Percentiles rank a stretch among this genome's conserved stretches.
phyloP scores from a whole-genome alignment of 345 rosid species.

The Eucalyptus cloeziana region DNA sequence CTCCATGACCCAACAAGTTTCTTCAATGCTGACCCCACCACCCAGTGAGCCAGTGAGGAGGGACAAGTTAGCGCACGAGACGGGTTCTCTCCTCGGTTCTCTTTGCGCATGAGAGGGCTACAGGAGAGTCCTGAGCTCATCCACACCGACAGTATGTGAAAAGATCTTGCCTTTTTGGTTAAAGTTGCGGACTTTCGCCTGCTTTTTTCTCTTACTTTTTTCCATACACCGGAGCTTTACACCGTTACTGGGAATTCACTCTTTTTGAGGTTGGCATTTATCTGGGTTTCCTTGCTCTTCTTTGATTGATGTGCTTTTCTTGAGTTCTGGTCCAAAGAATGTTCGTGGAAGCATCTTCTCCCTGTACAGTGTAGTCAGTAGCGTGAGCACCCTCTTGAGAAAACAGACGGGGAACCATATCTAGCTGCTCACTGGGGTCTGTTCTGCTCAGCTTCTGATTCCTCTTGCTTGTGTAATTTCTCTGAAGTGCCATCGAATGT shows the following conservation, averaged over 20 bases:
- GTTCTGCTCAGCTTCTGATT: background rate
- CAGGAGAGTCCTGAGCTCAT: background rate
- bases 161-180: background rate
- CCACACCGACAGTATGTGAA: background rate
- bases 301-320: background rate
- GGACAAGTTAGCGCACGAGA: background rate
- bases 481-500: background rate
- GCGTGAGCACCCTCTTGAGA: background rate
- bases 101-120: background rate
- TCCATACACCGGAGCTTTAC: background rate
- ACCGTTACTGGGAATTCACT: background rate
- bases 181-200: background rate
- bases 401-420: background rate
- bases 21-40: background rate
- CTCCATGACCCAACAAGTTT: background rate
- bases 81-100: background rate
- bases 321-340: background rate
- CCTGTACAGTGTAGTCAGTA: background rate
- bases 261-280: background rate
- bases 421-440: background rate
- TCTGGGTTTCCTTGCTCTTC: background rate
- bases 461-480: background rate
- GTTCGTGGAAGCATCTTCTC: background rate
- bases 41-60: background rate
- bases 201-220: background rate